Percentiles rank a stretch among this genome's conserved stretches.
phyloP scores from a whole-genome alignment of 805 yeast genomes.

The Wickerhamomyces chaumierensis region DNA sequence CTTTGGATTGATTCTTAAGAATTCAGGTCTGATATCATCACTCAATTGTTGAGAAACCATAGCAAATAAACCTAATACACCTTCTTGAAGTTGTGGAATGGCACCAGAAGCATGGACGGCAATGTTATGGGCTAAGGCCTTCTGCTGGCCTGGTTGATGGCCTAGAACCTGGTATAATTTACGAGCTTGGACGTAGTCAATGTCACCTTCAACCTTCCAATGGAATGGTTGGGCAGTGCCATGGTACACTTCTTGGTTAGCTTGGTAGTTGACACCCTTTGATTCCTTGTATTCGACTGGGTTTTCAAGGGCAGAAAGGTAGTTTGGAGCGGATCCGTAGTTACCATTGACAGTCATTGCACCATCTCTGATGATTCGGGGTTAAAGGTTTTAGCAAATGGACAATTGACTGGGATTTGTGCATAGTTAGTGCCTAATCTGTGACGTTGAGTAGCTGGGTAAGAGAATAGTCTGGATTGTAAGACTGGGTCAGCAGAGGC shows the following conservation, averaged over 20 bases:
- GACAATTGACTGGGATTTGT: constrained; percentile 87
- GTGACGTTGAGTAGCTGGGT: constrained; percentile 80
- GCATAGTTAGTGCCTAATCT: constrained; percentile 65
- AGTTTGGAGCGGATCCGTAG: constrained; percentile 70
- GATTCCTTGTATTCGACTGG: constrained; percentile 19
- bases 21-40: constrained; percentile 52
- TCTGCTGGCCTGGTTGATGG: constrained; percentile 72
- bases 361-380: constrained; percentile 84
- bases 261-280: constrained; percentile 27
- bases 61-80: constrained; percentile 64
- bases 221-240: constrained; percentile 81
- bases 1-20: constrained; percentile 27
- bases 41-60: constrained; percentile 66
- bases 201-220: constrained; percentile 62
- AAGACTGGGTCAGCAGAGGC: constrained; percentile 78
- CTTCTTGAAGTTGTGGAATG: constrained; percentile 63
- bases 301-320: constrained; percentile 40
- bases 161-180: constrained; percentile 66
- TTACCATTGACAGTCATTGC: constrained; percentile 59
- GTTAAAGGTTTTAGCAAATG: constrained; percentile 44
- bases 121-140: constrained; percentile 72
- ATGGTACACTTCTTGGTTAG: constrained; percentile 69
- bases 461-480: constrained; percentile 72
- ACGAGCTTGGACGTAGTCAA: constrained; percentile 71
- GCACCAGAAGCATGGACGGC: constrained; percentile 67